Evolutionary conservation across 2,329 filamentous ascomycete genomes (phyloP).

Genomic region (Cladosporium sp.): DNA sequence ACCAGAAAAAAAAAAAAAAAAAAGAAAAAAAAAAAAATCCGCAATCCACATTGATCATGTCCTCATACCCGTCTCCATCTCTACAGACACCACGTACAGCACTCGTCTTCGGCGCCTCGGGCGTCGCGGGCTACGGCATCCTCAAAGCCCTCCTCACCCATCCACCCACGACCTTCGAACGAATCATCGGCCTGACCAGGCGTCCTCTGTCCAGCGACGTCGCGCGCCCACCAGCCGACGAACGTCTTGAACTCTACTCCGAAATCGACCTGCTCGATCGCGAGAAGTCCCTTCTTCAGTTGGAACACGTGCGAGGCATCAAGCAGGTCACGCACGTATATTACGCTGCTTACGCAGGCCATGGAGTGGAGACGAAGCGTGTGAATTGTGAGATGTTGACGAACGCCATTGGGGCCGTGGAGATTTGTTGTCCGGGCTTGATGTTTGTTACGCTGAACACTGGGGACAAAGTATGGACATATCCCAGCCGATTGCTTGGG

Average conservation of each 20-base stretch:
- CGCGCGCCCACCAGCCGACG: slow-evolving; percentile 36
- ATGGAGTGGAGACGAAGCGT: slow-evolving; percentile 16
- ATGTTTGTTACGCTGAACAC: slow-evolving; percentile 38
- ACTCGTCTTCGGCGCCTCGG: slow-evolving; percentile 40
- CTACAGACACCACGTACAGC: too few relatives aligned
- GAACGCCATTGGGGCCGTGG: slow-evolving; percentile 19
- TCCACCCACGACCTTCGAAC: slow-evolving; percentile 42
- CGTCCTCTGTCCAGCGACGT: slow-evolving; percentile 34
- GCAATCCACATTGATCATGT: too few relatives aligned
- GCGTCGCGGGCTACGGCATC: slow-evolving; percentile 48
- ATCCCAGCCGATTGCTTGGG: background rate
- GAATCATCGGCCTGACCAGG: slow-evolving; percentile 48
- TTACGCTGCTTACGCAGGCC: slow-evolving; percentile 28
- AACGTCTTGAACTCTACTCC: slow-evolving; percentile 39
- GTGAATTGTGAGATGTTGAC: slow-evolving; percentile 16
- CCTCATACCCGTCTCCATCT: too few relatives aligned
- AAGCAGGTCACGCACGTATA: slow-evolving; percentile 42
- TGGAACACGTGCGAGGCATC: slow-evolving; percentile 30
- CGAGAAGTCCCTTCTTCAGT: slow-evolving; percentile 19
- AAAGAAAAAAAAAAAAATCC: too few relatives aligned
- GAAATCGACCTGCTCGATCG: slow-evolving; percentile 40
- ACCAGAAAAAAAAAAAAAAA: too few relatives aligned
- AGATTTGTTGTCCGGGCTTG: slow-evolving; percentile 30
- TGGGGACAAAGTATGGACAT: slow-evolving; percentile 27
- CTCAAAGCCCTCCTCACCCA: slow-evolving; percentile 47